These are phyloP conservation scores for Penicillium sp. DNA, from an alignment of 2,329 filamentous ascomycete genomes.

Conservation along the genomic window DNA sequence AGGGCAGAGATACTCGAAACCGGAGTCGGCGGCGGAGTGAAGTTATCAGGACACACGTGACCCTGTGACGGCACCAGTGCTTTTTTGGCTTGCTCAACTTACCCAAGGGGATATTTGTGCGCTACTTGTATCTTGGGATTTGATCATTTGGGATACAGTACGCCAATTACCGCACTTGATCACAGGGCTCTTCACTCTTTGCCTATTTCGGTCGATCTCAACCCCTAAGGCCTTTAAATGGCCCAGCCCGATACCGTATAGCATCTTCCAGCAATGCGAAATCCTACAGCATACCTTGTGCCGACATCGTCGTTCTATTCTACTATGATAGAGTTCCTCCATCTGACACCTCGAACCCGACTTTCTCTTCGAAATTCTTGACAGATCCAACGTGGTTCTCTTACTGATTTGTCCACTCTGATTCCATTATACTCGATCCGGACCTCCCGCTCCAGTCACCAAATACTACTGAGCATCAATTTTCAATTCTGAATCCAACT, in stretches of 20 bases:
- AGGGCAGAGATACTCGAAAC: constrained; percentile 3
- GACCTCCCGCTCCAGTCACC: no score
- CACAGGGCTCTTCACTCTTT: no score
- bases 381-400: no score
- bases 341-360: background rate
- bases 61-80: constrained; percentile 11
- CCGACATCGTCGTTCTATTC: constrained; percentile 1
- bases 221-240: background rate
- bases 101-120: no score
- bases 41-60: constrained; percentile 13
- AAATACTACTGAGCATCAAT: no score
- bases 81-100: constrained; percentile 5
- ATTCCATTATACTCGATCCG: no score
- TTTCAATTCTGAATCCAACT: no score
- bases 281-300: constrained; percentile 1
- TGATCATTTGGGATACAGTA: no score
- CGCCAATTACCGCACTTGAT: no score
- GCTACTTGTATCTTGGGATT: no score
- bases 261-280: constrained; percentile 5
- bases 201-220: no score
- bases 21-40: constrained; percentile 8
- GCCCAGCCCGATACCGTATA: background rate
- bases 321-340: background rate
- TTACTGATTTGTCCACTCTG: no score
- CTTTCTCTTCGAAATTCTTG: background rate